Base-by-base conservation (phyloP, 768 basidiomycete genomes). In the Krasilnikovozyma curviuscula region DNA sequence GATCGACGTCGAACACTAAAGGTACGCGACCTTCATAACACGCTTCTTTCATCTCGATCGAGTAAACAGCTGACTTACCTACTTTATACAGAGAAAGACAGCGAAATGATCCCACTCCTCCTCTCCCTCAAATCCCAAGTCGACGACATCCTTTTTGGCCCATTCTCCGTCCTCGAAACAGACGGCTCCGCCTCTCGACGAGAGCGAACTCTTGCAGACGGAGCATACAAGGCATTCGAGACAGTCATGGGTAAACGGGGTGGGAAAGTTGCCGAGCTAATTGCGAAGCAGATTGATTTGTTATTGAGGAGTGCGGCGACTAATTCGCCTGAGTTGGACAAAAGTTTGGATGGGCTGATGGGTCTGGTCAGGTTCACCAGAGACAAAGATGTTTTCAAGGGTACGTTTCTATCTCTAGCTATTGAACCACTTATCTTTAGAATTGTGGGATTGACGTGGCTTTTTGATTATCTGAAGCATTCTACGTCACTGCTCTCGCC, bases 231-330 rank as follows among this genome's bases (percentile, higher is more conserved):
- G 46, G 79, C 79, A 0, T 88, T 89, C 63, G 63, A 71, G 3
- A 66, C 79, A 21, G 86, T 88, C 68, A 78, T 77, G 61, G 70
- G 73, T 2, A 74, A 79, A 35, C 72, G 77, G 25, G 57, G 58
- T 49, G 78, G 76, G 59, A 86, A 83, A 58, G 84, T 85, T 7
- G 85, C 88, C 0, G 86, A 91, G 64, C 78, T 86, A 75, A 79
- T 89, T 46, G 59, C 93, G 14, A 85, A 82, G 60, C 75, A 85
- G 61, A 69, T 97, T 40, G 89, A 97, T 64, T 72, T 70, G 40
- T 74, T 79, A 19, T 81, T 97, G 80, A 74, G 88, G 66, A 71
- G 45, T 72, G 70, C 27, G 79, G 85, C 49, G 65, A 61, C 13
- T 2, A 43, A 44, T 1, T n/a, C 45, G 0, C 27, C 31, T 19